These are phyloP conservation scores for Canariomyces notabilis DNA, from an alignment of 2,329 filamentous ascomycete species.

Conservation along the genomic window DNA sequence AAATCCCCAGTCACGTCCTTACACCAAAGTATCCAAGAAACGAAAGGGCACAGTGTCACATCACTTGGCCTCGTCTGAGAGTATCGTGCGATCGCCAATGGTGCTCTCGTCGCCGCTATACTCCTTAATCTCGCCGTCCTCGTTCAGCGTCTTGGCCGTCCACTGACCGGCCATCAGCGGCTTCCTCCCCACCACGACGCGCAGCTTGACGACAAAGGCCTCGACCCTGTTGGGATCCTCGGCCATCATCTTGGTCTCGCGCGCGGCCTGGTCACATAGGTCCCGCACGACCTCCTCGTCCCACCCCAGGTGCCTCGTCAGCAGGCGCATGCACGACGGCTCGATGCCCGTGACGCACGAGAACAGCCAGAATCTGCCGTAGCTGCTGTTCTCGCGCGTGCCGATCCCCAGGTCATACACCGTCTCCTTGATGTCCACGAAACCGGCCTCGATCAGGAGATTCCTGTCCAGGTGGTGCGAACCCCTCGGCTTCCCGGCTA, in stretches of 20 bases:
- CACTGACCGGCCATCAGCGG: constrained; percentile 33
- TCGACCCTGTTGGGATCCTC: constrained; percentile 40
- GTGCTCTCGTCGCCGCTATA: constrained; percentile 28
- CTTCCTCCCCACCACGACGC: constrained; percentile 47
- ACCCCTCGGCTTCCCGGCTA: constrained; percentile 42
- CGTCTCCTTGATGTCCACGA: constrained; percentile 45
- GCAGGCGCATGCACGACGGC: constrained; percentile 42
- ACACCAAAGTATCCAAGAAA: not conserved
- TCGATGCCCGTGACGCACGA: constrained; percentile 48
- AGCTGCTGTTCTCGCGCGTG: constrained; percentile 38
- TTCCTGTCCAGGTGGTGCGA: constrained; percentile 42
- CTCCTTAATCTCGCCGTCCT: constrained; percentile 22
- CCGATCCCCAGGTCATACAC: constrained; percentile 47
- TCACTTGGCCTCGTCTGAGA: constrained; percentile 19
- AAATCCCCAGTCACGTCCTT: not conserved
- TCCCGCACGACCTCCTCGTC: constrained; percentile 43
- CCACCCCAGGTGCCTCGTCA: constrained; percentile 52
- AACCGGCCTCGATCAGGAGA: constrained; percentile 44
- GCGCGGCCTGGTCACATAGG: constrained; percentile 42
- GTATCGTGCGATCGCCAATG: constrained; percentile 20
- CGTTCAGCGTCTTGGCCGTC: constrained; percentile 25
- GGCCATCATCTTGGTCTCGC: constrained; percentile 45
- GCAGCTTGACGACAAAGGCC: constrained; percentile 43
- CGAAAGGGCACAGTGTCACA: not conserved
- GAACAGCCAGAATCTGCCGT: constrained; percentile 51